A percentile compares a stretch with the other conserved stretches of the same genome.
Evolutionary conservation across 1,139 yeast species (phyloP).

Genomic region (Yamadazyma spencermartinsiae): DNA sequence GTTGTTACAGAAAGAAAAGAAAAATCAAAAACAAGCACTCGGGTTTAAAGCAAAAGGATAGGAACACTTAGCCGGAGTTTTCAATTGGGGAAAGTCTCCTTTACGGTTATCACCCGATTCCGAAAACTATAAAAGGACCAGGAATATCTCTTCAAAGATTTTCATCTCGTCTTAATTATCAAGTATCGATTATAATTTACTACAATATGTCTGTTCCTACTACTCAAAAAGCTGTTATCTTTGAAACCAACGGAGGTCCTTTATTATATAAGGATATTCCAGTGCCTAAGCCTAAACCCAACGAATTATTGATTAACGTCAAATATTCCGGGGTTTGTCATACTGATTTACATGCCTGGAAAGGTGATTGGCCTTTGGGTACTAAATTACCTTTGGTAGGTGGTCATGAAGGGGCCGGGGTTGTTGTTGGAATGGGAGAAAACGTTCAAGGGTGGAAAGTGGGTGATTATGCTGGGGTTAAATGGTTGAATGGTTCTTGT

Average conservation of each 20-base stretch:
- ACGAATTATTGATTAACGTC: conserved; percentile 64
- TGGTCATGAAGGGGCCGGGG: conserved; percentile 86
- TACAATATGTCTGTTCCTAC: conserved; percentile 27
- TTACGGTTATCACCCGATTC: neutral
- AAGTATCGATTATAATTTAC: neutral
- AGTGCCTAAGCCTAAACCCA: conserved; percentile 68
- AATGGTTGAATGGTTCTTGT: conserved; percentile 77
- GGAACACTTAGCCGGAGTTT: no score
- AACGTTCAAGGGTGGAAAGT: conserved; percentile 66
- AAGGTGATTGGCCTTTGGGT: conserved; percentile 72
- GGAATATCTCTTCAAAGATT: neutral
- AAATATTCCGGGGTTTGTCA: conserved; percentile 81
- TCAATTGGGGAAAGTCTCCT: no score
- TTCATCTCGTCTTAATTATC: neutral
- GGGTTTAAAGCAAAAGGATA: no score
- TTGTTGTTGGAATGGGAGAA: conserved; percentile 68
- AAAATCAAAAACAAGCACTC: no score
- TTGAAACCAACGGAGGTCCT: conserved; percentile 41
- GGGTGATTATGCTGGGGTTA: conserved; percentile 74
- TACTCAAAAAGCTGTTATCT: conserved; percentile 41
- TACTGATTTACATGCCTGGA: conserved; percentile 79
- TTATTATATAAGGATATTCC: conserved; percentile 62
- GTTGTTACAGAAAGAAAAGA: no score
- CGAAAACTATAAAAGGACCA: conserved; percentile 8
- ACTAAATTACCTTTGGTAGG: conserved; percentile 73